Evolutionary conservation across 2,329 filamentous ascomycete genomes (phyloP), one percentile per base, ranked within the genome.

Genomic region (Metarhizium brunneum): DNA sequence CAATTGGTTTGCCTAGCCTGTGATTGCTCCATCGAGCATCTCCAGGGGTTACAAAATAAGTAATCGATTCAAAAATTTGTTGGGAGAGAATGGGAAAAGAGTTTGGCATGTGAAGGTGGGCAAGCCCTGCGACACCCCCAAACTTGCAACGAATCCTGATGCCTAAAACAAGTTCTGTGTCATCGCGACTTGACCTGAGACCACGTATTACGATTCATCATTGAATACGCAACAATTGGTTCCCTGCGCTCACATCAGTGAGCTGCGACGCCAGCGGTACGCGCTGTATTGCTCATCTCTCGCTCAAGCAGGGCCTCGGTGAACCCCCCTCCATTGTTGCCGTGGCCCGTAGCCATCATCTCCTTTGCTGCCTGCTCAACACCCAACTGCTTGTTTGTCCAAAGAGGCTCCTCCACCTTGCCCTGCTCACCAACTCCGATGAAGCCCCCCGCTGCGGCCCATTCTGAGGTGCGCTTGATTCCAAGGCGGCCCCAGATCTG

Each of bases 401-500:
- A 99, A 45, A 99, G 85, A n/a, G 92, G 86, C 67, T 82, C 73
- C 45, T 82, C 79, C 2, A 74, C 74, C 55, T 79, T 79, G 51
- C 78, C 79, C 56, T 86, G 74, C 61, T 90, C 86, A 25, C 94
- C 94, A 8, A 99, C 94, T 54, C 92, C 94, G 57, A 97, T 89
- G 73, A 97, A 96, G 7, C 94, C 94, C 50, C 94, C 94, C 67
- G 94, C 82, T 14, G 85, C 83, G 35, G 88, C 88, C 94, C 94
- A 99, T 66, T 95, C 88, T 57, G 86, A 90, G 32, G 92, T 95
- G 65, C 92, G 87, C 79, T 95, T 96, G 74, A 96, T 92, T 58
- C 84, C 85, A 2, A 99, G 83, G 66, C 92, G 84, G 50, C 79
- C 82, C 92, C 92, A 99, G 57, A 99, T 92, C 63, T 83, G 81